A percentile compares a stretch with the other conserved stretches of the same genome.
Conservation (phyloP, 371 early-diverging fungal genomes). For the Rhizopus delemar region DNA sequence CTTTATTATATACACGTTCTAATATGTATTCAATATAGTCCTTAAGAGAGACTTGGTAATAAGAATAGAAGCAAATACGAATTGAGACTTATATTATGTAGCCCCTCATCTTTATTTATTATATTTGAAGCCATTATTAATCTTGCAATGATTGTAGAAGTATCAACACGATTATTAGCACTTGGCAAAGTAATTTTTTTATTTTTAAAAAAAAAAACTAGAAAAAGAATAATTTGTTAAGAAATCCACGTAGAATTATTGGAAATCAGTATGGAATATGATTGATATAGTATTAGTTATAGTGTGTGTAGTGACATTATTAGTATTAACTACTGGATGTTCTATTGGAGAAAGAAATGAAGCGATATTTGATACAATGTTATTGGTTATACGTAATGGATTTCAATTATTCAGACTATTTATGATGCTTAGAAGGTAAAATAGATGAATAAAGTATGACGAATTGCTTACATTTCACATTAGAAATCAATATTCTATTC, state of each 20-base stretch:
- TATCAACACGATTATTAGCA: conserved; percentile 66
- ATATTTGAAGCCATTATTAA: conserved; percentile 74
- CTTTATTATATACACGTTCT: neutral
- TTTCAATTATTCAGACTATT: conserved; percentile 69
- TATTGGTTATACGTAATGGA: conserved; percentile 72
- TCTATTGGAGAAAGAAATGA: conserved; percentile 59
- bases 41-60: conserved; percentile 47
- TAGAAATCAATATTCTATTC: conserved; percentile 50
- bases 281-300: conserved; percentile 68
- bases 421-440: conserved; percentile 72
- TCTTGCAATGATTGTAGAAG: conserved; percentile 75
- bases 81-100: conserved; percentile 6
- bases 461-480: neutral
- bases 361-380: conserved; percentile 68
- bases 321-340: conserved; percentile 68
- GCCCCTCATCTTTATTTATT: conserved; percentile 53
- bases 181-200: conserved; percentile 59
- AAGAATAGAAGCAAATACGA: neutral
- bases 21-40: conserved; percentile 25
- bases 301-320: conserved; percentile 69
- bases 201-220: neutral
- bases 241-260: conserved; percentile 54
- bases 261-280: conserved; percentile 75
- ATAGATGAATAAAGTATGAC: conserved; percentile 1
- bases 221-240: neutral